Conservation (phyloP, 1,139 yeast genomes). For the Taphrina confusa region DNA sequence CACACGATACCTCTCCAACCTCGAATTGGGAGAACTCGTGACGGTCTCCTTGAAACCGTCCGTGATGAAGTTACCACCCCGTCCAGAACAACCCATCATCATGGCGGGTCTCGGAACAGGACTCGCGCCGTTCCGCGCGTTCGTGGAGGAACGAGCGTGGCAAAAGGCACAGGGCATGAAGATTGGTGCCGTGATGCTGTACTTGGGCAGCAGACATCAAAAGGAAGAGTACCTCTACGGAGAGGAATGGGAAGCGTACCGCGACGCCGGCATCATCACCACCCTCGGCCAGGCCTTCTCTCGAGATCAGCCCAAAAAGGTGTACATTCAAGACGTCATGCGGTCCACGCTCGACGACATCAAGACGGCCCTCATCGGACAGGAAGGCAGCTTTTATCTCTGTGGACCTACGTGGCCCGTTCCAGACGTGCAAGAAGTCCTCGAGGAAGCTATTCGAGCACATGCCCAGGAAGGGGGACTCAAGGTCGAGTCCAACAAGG, state of each 20-base stretch:
- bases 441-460: slow-evolving; percentile 72
- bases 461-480: slow-evolving; percentile 71
- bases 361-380: slow-evolving; percentile 73
- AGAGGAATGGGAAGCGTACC: slow-evolving; percentile 95
- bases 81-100: slow-evolving; percentile 63
- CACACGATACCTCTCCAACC: slow-evolving; percentile 82
- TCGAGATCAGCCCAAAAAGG: slow-evolving; percentile 93
- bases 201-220: slow-evolving; percentile 93
- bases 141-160: slow-evolving; percentile 92
- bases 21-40: slow-evolving; percentile 76
- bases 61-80: slow-evolving; percentile 92
- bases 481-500: slow-evolving; percentile 70
- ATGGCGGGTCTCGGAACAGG: slow-evolving; percentile 99
- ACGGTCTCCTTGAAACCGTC: slow-evolving; percentile 96
- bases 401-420: slow-evolving; percentile 99
- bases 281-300: slow-evolving; percentile 98
- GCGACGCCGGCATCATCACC: slow-evolving; percentile 86
- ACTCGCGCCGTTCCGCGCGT: slow-evolving; percentile 96
- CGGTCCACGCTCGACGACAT: slow-evolving; percentile 71
- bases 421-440: slow-evolving; percentile 89
- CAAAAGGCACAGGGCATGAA: slow-evolving; percentile 84
- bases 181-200: slow-evolving; percentile 86
- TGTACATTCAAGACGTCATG: slow-evolving; percentile 92
- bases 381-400: slow-evolving; percentile 87
- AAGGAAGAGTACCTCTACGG: slow-evolving; percentile 95